Evolutionary conservation across 176 grass and related monocot genomes (phyloP).

Genomic region (Metroxylon sagu): DNA sequence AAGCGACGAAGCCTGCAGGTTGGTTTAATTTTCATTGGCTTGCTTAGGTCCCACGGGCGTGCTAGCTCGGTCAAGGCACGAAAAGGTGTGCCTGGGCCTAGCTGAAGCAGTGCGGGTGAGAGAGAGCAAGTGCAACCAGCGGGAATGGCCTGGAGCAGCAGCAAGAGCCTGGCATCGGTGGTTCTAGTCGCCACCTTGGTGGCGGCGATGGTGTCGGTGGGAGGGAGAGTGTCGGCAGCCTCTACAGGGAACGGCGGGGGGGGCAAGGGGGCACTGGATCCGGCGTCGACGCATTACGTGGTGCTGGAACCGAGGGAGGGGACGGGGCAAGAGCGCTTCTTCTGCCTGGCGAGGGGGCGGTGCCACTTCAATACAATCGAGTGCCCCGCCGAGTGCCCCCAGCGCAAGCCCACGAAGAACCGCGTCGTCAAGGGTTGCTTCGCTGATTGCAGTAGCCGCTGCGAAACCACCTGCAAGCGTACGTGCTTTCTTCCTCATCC

Average conservation of each 20-base stretch:
- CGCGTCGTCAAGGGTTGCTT: constrained; percentile 29
- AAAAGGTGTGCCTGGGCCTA: no score
- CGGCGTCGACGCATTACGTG: constrained; percentile 25
- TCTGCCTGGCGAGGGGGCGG: constrained; percentile 31
- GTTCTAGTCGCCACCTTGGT: neutral
- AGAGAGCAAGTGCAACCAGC: no score
- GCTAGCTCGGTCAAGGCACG: no score
- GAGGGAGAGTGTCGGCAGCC: neutral
- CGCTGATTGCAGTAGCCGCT: constrained; percentile 34
- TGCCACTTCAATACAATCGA: constrained; percentile 16
- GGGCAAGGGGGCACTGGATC: neutral
- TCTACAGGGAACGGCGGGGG: neutral
- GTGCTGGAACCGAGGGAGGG: neutral
- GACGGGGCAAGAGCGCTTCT: constrained; percentile 25
- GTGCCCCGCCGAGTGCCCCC: constrained; percentile 20
- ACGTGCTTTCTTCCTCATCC: neutral
- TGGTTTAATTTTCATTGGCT: no score
- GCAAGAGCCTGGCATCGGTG: no score
- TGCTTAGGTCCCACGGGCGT: no score
- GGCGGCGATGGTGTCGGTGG: neutral
- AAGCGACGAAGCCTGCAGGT: no score
- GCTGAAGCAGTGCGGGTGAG: no score
- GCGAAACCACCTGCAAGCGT: constrained; percentile 38
- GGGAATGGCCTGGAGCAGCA: no score
- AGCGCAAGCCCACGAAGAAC: constrained; percentile 13